Base-by-base conservation (phyloP, 768 basidiomycete species). In the Leccinum subtestaceum region DNA sequence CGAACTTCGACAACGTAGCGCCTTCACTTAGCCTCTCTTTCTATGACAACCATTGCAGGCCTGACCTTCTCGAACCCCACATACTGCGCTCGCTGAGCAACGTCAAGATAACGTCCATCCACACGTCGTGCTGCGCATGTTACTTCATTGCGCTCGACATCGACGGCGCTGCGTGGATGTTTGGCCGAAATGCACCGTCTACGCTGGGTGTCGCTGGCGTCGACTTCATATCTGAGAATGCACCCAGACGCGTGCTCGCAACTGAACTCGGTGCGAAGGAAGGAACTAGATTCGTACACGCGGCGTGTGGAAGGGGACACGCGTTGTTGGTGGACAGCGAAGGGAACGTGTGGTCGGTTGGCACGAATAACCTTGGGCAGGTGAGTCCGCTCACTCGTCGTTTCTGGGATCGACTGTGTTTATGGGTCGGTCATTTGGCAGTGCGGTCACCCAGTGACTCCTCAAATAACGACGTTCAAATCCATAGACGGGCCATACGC, bases 31-130 rank as follows among this genome's bases (percentile, higher is more conserved):
- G 1, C 38, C n/a, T 6, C 34, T 38, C 36, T 38, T 38, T 2
- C 38, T n/a, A 43, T 9, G 49, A 9, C 23, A 17, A 21, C 23
- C 43, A 50, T 51, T 67, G 83, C 80, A 71, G 84, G 80, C 88
- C 93, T 4, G 95, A 98, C 79, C 83, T 98, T 4, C 81, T 88
- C 55, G 85, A 91, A 72, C 94, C 95, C 0, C 84, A 95, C 74
- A 92, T 96, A 66, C 81, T 98, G 17, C 90, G 96, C 58, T 91
- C 93, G 1, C 78, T 98, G 32, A 81, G 84, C 70, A 95, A 95
- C 71, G 80, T 95, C 74, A 84, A 87, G 69, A 79, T 81, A 10
- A 74, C 78, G 21, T 89, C 88, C 8, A 74, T 95, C 53, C 87
- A 95, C 71, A 81, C 90, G 10, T 88, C 89, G 2, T 91, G 89